Base-by-base conservation (phyloP, 768 basidiomycete species). In the Lentinus tigrinus region DNA sequence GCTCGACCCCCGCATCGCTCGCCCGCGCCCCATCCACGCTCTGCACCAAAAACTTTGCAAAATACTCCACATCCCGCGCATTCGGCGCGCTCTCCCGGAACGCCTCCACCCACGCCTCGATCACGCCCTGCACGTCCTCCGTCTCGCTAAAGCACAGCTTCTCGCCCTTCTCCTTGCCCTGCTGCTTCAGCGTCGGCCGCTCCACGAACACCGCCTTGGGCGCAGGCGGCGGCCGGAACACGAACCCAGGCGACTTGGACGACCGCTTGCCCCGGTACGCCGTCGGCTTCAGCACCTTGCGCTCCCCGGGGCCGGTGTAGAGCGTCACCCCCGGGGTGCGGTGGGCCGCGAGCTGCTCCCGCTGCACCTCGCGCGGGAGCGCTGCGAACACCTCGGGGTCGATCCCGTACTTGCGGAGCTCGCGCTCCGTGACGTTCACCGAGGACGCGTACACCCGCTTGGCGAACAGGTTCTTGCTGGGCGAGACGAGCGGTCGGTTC, bases 91-190 rank as follows among this genome's bases (percentile, higher is more conserved):
- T 77, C 44, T 81, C 77, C 48, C 72, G 72, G 58, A 89, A 87
- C 1, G 77, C 72, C 44, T 81, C 76, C 8, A 98, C 84, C 95
- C 95, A 98, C 36, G 76, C 69, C 62, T 86, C 85, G 39, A 98
- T 78, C 21, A 88, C 78, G 4, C 72, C 72, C 70, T 92, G 85
- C 14, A 98, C 80, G 60, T 94, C 92, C 24, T 81, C 81, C 21
- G 85, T 80, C 65, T 89, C 85, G 13, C 79, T 81, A 51, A 87
- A 85, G 47, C 75, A 71, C 38, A 85, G 58, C 66, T 84, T 86
- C 70, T 84, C 81, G 24, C 79, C 78, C 58, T 78, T 81, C 49
- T 60, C 48, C 50, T 77, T 75, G 47, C 81, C 80, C 28, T 82
- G 81, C 57, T 82, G 83, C 54, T 85, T 81, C 47, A 91, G 73